Percentiles rank a stretch among this genome's conserved stretches.
Conservation (phyloP, 768 basidiomycete species). For the Floccularia luteovirens region DNA sequence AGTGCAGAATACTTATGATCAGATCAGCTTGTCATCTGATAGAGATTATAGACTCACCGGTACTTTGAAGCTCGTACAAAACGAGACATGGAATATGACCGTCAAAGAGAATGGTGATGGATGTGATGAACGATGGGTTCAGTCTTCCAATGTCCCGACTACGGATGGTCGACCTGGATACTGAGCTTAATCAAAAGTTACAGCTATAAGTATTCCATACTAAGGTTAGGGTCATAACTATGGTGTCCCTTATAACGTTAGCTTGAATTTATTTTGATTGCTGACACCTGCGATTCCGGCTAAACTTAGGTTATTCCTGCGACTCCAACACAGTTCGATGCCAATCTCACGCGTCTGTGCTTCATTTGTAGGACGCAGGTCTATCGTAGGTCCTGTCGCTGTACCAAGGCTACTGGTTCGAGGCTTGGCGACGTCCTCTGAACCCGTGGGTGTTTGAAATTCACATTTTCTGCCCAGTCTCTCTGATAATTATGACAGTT, state of each 20-base stretch:
- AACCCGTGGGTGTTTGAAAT: not conserved
- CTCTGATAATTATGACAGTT: conserved; percentile 23
- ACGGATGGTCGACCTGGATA: not conserved
- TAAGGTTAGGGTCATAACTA: no score
- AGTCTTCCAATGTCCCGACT: not conserved
- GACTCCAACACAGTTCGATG: no score
- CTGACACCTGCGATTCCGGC: no score
- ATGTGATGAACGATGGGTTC: not conserved
- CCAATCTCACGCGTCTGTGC: no score
- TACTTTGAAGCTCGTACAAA: conserved; percentile 87
- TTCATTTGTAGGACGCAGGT: no score
- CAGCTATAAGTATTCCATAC: no score
- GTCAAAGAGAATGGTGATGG: conserved; percentile 8
- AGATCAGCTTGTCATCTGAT: conserved; percentile 9
- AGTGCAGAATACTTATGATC: conserved; percentile 7
- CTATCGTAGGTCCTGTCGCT: not conserved
- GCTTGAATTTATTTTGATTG: no score
- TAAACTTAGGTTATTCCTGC: no score
- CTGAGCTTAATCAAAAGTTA: no score
- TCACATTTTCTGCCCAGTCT: not conserved
- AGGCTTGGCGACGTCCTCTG: not conserved
- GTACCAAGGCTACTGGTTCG: not conserved
- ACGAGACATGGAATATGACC: conserved; percentile 53
- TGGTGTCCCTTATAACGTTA: no score
- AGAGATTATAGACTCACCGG: conserved; percentile 42